Percentiles rank a stretch among this genome's conserved stretches.
Evolutionary conservation across 2,329 filamentous ascomycete genomes (phyloP).

Genomic region (Parasarocladium wereldwijsianum): DNA sequence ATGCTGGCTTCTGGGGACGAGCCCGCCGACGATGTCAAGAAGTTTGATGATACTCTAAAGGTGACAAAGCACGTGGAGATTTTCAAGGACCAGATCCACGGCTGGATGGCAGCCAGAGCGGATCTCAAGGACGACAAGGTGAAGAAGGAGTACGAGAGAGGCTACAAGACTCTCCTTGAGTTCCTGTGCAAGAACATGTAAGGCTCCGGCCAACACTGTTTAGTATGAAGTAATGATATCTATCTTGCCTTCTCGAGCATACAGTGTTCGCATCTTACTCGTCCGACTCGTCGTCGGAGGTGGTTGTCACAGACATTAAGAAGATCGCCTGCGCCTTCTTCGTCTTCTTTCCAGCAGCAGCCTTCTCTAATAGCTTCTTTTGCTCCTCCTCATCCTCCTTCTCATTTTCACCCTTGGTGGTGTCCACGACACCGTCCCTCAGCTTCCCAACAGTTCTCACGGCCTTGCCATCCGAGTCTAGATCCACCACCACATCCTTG

Average conservation of each 20-base stretch:
- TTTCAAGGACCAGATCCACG: constrained; percentile 54
- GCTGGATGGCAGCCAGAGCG: constrained; percentile 57
- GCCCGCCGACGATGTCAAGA: constrained; percentile 35
- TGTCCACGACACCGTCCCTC: constrained; percentile 22
- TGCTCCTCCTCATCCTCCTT: constrained; percentile 11
- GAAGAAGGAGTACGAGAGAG: constrained; percentile 46
- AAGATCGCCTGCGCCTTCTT: constrained; percentile 16
- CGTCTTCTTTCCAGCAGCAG: constrained; percentile 3
- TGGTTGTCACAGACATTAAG: constrained; percentile 18
- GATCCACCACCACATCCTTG: constrained; percentile 38
- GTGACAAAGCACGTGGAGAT: constrained; percentile 47
- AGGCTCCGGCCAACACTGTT: constrained; percentile 3
- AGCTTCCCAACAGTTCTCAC: constrained; percentile 24
- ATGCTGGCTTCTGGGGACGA: constrained; percentile 55
- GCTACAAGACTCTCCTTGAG: constrained; percentile 41
- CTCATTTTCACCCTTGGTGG: constrained; percentile 15
- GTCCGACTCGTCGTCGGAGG: constrained; percentile 6
- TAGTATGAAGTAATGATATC: constrained; percentile 7
- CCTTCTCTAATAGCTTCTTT: constrained; percentile 5
- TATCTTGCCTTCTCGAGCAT: constrained; percentile 8
- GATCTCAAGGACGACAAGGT: constrained; percentile 41
- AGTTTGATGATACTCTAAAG: constrained; percentile 38
- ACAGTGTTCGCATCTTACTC: background rate
- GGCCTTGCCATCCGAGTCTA: constrained; percentile 32
- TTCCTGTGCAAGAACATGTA: constrained; percentile 41